Base-by-base conservation (phyloP, 257 asterid species). In the Solanum bulbocastanum region DNA sequence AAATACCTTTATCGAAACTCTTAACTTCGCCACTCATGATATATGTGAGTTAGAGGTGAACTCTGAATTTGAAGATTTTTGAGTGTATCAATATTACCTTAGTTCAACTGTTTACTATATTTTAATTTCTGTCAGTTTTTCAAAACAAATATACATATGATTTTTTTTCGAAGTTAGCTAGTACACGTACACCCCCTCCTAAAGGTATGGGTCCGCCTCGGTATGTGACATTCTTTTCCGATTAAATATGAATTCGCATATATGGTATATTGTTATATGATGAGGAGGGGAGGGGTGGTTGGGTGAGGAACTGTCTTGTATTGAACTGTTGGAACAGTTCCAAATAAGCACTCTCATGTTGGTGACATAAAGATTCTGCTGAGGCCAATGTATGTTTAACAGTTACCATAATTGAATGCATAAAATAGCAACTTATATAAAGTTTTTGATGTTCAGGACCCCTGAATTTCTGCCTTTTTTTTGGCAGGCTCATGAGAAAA, bases 381-480 rank as follows among this genome's bases (percentile, higher is more conserved):
- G 92, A 90, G 87, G 86, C 92, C 82, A 22, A 91, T 89, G 87
- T 88, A 88, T 91, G 88, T 89, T 90, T 66, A 91, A 92, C 94
- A 94, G 95, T 93, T 91, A 88, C 92, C 90, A 86, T 90, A 87
- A 88, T 86, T 92, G 81, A 93, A 90, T 92, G 93, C 95, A 88
- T 82, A 88, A 82, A 86, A 86, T 82, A 35, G 72, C 88, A 89
- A 89, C 89, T 88, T 30, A 81, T 10, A 30, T 27, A 46, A 81
- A 49, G 40, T 13, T n/a, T 88, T 71, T 89, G 86, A 73, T 90
- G 89, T 89, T 88, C 89, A 88, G 91, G 87, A 79, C 93, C 93
- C 93, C 94, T 89, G 91, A 94, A 92, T 90, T 91, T 91, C 81
- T 92, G 98, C 95, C 94, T 90, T 46, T 35, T 87, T 39, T 89